Percentiles rank a stretch among this genome's conserved stretches.
These are phyloP conservation scores for Aphanomyces astaci DNA, from an alignment of 352 stramenopile species.

Conservation along the genomic window DNA sequence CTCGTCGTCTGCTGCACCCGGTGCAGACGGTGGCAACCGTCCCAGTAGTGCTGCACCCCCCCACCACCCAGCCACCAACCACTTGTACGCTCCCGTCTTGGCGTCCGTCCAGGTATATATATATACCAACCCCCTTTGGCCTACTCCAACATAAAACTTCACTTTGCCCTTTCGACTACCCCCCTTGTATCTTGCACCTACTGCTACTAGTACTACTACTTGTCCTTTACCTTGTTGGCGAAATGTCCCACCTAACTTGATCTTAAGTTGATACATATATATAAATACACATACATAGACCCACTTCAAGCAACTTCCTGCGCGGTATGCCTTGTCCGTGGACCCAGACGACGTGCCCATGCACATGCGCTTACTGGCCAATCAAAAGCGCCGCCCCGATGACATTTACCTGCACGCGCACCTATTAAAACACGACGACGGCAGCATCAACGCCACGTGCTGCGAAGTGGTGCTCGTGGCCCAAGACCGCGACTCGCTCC, in stretches of 20 bases:
- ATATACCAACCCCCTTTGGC: no score
- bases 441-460: conserved; percentile 64
- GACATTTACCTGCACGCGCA: conserved; percentile 78
- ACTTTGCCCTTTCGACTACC: no score
- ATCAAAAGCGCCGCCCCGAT: conserved; percentile 70
- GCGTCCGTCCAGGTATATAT: conserved; percentile 54
- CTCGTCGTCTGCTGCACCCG: conserved; percentile 35
- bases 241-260: no score
- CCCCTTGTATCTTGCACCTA: no score
- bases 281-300: conserved; percentile 32
- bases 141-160: background rate
- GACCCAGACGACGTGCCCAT: conserved; percentile 82
- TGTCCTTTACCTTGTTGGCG: no score
- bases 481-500: conserved; percentile 61
- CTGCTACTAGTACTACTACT: no score
- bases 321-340: conserved; percentile 74
- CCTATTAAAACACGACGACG: conserved; percentile 80
- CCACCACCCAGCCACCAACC: conserved; percentile 72
- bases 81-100: conserved; percentile 80
- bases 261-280: no score
- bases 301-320: conserved; percentile 71
- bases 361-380: conserved; percentile 77
- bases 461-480: conserved; percentile 80
- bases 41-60: background rate
- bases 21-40: no score